These are phyloP conservation scores for Diplodia mutila DNA, from an alignment of 2,329 filamentous ascomycete species.

Conservation along the genomic window DNA sequence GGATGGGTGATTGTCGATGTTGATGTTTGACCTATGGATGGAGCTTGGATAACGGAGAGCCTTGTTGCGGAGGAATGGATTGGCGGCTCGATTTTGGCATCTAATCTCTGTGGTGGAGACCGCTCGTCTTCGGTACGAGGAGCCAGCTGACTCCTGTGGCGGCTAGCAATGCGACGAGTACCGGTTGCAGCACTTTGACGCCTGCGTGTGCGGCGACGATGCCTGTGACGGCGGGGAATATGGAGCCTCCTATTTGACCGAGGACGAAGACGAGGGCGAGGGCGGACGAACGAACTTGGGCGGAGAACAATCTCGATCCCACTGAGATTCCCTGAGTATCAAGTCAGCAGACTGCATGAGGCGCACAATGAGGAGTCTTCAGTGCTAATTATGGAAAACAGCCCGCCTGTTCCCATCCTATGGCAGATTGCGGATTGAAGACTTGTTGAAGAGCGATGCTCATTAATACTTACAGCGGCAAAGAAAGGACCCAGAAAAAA, in stretches of 20 bases:
- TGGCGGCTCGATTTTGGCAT: not conserved
- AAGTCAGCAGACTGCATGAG: not conserved
- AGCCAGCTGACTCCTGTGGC: slow-evolving; percentile 3
- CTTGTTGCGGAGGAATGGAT: not conserved
- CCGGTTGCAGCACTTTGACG: not conserved
- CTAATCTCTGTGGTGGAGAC: not conserved
- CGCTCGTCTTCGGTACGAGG: slow-evolving; percentile 1
- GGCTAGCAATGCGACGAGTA: not conserved
- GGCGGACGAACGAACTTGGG: slow-evolving; percentile 52
- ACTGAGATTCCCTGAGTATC: slow-evolving; percentile 55
- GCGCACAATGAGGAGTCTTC: not conserved
- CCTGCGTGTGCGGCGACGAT: slow-evolving; percentile 46
- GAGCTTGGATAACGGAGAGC: too few species aligned
- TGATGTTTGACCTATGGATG: not conserved
- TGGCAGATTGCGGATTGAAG: too few species aligned
- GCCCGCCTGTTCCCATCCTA: too few species aligned
- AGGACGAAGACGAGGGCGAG: slow-evolving; percentile 62
- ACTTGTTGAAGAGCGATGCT: not conserved
- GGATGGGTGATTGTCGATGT: not conserved
- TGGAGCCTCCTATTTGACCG: slow-evolving; percentile 58
- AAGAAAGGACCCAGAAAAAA: slow-evolving; percentile 65
- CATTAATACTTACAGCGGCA: slow-evolving; percentile 49
- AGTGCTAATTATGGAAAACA: not conserved
- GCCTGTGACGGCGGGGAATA: slow-evolving; percentile 62
- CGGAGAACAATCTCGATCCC: slow-evolving; percentile 56